Conservation (phyloP, 768 basidiomycete genomes). For the Cyathus striatus region DNA sequence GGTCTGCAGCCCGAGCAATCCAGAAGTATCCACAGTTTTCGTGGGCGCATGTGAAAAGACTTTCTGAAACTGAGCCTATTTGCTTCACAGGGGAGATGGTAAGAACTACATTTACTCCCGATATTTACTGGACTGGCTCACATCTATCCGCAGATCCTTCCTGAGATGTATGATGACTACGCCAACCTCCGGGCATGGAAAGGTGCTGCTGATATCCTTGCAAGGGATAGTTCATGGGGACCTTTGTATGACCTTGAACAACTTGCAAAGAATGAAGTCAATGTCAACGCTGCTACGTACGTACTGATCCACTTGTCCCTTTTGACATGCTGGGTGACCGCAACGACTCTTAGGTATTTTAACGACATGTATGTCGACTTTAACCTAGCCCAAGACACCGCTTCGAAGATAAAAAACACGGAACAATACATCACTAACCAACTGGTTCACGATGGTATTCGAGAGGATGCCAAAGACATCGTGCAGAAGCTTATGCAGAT, state of each 20-base stretch:
- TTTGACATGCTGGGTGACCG: neutral
- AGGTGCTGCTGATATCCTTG: slow-evolving; percentile 42
- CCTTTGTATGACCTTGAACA: slow-evolving; percentile 40
- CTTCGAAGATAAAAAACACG: slow-evolving; percentile 36
- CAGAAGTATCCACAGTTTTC: slow-evolving; percentile 31
- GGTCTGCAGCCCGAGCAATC: slow-evolving; percentile 41
- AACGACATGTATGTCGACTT: slow-evolving; percentile 46
- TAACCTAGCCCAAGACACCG: slow-evolving; percentile 39
- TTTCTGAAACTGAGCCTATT: slow-evolving; percentile 29
- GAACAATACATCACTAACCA: slow-evolving; percentile 53
- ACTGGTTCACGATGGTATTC: slow-evolving; percentile 37
- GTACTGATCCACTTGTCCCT: slow-evolving; percentile 9
- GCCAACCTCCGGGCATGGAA: slow-evolving; percentile 41
- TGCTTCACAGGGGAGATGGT: slow-evolving; percentile 54
- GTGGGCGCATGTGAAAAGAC: slow-evolving; percentile 33
- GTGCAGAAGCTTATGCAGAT: slow-evolving; percentile 38
- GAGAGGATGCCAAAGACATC: slow-evolving; percentile 32
- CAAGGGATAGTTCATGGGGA: slow-evolving; percentile 36
- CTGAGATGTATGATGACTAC: slow-evolving; percentile 45
- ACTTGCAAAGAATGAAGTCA: slow-evolving; percentile 41
- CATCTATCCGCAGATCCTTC: slow-evolving; percentile 37
- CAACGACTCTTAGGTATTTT: slow-evolving; percentile 15
- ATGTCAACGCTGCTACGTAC: slow-evolving; percentile 46
- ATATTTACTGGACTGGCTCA: no score
- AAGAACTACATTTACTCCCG: slow-evolving; percentile 1